Conservation (phyloP, 2,329 filamentous ascomycete genomes). For the Epichloe hybrida region DNA sequence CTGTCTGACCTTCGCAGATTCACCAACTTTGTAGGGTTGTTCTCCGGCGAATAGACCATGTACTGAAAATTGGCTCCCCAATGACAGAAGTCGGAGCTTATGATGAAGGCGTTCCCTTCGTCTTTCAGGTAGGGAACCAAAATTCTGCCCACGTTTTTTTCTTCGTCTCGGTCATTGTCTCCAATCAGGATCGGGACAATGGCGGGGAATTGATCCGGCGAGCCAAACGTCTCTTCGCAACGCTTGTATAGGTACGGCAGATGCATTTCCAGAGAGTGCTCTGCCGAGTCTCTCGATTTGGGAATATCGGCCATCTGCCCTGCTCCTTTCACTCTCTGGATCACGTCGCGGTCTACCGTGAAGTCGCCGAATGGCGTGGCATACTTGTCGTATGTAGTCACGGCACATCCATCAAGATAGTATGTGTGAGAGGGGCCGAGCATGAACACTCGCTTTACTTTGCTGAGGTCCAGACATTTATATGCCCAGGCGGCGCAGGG, state of each 20-base stretch:
- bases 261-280: conserved; percentile 96
- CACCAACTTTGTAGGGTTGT: conserved; percentile 25
- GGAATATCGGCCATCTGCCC: conserved; percentile 41
- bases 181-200: conserved; percentile 82
- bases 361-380: conserved; percentile 63
- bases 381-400: conserved; percentile 59
- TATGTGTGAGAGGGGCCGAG: conserved; percentile 87
- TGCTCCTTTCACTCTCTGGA: conserved; percentile 31
- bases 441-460: conserved; percentile 77
- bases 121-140: conserved; percentile 68
- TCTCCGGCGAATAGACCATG: conserved; percentile 52
- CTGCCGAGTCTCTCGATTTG: conserved; percentile 53
- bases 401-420: conserved; percentile 62
- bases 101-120: conserved; percentile 64
- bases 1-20: conserved; percentile 21
- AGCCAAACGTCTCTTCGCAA: conserved; percentile 36
- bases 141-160: conserved; percentile 54
- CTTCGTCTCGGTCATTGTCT: conserved; percentile 48
- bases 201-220: conserved; percentile 46
- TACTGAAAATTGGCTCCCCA: conserved; percentile 80
- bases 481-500: conserved; percentile 91
- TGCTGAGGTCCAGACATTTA: conserved; percentile 69
- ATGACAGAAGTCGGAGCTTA: conserved; percentile 95
- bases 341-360: conserved; percentile 44
- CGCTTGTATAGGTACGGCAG: conserved; percentile 85